These are phyloP conservation scores for Ceratocystis cubensis DNA, from an alignment of 2,329 filamentous ascomycete species.

Conservation along the genomic window DNA sequence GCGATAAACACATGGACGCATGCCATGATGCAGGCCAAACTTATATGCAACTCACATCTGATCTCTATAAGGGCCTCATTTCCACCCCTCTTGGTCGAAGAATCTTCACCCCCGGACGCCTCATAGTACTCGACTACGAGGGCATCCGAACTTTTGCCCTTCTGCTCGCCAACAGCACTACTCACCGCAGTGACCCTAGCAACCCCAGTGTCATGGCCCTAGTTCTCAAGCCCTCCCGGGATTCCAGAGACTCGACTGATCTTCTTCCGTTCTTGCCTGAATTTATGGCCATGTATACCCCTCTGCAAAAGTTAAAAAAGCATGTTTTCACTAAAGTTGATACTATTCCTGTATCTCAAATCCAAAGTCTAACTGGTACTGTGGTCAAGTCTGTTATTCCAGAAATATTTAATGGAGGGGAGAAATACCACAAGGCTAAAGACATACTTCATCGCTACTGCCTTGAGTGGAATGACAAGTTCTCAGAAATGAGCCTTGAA, in stretches of 20 bases:
- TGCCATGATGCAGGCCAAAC: slow-evolving; percentile 75
- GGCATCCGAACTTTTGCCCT: slow-evolving; percentile 73
- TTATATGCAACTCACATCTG: slow-evolving; percentile 64
- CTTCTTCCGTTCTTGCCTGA: slow-evolving; percentile 67
- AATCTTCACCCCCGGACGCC: slow-evolving; percentile 60
- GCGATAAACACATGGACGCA: slow-evolving; percentile 64
- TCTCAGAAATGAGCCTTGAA: slow-evolving; percentile 73
- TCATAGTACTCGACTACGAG: slow-evolving; percentile 77
- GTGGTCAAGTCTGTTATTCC: slow-evolving; percentile 46
- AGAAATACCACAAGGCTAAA: slow-evolving; percentile 43
- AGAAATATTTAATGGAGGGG: slow-evolving; percentile 44
- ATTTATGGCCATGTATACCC: slow-evolving; percentile 55
- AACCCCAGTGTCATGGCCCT: slow-evolving; percentile 63
- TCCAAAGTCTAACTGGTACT: slow-evolving; percentile 74
- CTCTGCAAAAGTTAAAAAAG: slow-evolving; percentile 51
- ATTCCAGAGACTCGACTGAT: slow-evolving; percentile 66
- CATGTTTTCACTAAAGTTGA: slow-evolving; percentile 56
- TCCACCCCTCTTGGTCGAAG: slow-evolving; percentile 71
- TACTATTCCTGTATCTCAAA: slow-evolving; percentile 59
- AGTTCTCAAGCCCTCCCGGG: slow-evolving; percentile 57
- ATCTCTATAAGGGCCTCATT: slow-evolving; percentile 65
- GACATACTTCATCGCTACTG: slow-evolving; percentile 61
- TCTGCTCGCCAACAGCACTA: slow-evolving; percentile 58
- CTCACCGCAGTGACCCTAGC: slow-evolving; percentile 42
- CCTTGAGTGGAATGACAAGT: slow-evolving; percentile 42